phyloP scores from a whole-genome alignment of 306 rosid species.

The Medicago ruthenica region DNA sequence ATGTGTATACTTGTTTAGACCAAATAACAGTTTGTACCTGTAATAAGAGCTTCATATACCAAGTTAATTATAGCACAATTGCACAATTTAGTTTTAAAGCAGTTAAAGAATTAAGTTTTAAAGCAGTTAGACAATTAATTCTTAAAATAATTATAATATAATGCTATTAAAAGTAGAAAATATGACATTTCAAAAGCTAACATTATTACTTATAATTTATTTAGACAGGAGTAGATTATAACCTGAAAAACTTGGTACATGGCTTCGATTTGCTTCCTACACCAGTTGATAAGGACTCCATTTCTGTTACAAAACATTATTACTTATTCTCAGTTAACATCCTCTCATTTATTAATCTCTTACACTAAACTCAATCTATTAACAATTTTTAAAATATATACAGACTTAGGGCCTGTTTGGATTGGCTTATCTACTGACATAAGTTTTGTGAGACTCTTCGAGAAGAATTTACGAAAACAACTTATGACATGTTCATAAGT shows the following conservation, averaged over 20 bases:
- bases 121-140: conserved; percentile 43
- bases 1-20: conserved; percentile 54
- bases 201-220: conserved; percentile 31
- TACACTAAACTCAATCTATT: conserved; percentile 38
- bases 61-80: conserved; percentile 53
- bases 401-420: neutral
- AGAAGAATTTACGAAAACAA: too few species aligned
- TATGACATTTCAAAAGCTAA: conserved; percentile 38
- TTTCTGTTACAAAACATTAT: conserved; percentile 95
- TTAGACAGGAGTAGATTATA: conserved; percentile 80
- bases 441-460: too few species aligned
- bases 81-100: conserved; percentile 44
- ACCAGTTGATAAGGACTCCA: conserved; percentile 87
- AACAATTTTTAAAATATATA: neutral
- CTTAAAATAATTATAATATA: conserved; percentile 43
- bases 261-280: conserved; percentile 99
- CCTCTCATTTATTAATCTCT: conserved; percentile 58
- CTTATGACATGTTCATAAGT: too few species aligned
- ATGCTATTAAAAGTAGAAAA: conserved; percentile 38
- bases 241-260: conserved; percentile 99
- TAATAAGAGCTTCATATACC: conserved; percentile 56
- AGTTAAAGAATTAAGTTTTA: conserved; percentile 47
- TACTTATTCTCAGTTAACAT: conserved; percentile 72
- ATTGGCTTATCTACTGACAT: too few species aligned
- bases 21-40: conserved; percentile 60